Evolutionary conservation across 225 moss, liverwort and hornwort genomes (phyloP).

Genomic region (Marchantia paleacea): DNA sequence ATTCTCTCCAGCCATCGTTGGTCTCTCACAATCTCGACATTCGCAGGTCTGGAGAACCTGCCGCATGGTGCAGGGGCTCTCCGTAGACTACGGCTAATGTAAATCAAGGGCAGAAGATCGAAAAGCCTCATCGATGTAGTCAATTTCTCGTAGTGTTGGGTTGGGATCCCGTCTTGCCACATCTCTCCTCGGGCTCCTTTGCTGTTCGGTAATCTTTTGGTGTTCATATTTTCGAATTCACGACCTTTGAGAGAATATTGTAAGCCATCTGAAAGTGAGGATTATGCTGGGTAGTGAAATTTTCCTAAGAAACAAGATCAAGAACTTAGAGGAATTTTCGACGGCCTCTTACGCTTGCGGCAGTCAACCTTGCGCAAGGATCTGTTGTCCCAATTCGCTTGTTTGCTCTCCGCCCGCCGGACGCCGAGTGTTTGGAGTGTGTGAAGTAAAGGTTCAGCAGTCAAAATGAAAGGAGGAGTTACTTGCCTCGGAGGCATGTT

Average conservation of each 20-base stretch:
- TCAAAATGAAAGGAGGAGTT: conserved; percentile 59
- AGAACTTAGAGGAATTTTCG: not conserved
- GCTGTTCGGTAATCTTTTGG: conserved; percentile 9
- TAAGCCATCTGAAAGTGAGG: conserved; percentile 14
- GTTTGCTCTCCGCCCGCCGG: not conserved
- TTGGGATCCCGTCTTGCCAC: conserved; percentile 50
- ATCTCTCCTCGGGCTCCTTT: conserved; percentile 35
- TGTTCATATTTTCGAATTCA: conserved; percentile 14
- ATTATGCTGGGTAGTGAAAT: conserved; percentile 7
- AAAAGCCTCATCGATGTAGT: conserved; percentile 82
- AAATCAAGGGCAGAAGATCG: conserved; percentile 32
- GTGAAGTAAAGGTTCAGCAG: not conserved
- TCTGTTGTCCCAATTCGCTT: not conserved
- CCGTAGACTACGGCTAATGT: conserved; percentile 98
- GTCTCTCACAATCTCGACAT: conserved; percentile 44
- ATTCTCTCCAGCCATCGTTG: conserved; percentile 37
- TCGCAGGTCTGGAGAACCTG: conserved; percentile 99
- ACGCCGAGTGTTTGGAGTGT: conserved; percentile 26
- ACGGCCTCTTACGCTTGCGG: not conserved
- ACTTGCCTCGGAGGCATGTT: conserved; percentile 73
- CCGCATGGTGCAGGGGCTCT: conserved; percentile 98
- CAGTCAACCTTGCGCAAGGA: not conserved
- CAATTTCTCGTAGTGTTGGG: conserved; percentile 49
- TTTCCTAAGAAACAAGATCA: conserved; percentile 2
- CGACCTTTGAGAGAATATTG: conserved; percentile 5